Evolutionary conservation across 345 rosid genomes (phyloP).

Genomic region (Citrus sp.): DNA sequence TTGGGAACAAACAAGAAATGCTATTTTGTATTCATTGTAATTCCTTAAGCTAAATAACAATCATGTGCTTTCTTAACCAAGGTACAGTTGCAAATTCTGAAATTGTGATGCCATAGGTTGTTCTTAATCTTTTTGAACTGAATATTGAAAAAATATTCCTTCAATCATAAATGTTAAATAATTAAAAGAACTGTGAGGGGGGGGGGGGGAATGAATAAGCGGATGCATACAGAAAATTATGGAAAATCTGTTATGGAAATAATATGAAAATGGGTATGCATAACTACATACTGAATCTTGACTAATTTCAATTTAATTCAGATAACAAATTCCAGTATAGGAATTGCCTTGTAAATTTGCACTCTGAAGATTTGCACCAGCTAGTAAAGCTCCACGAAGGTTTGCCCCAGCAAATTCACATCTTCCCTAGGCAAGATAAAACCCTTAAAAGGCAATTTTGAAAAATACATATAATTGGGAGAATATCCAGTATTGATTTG

Average conservation of each 20-base stretch:
- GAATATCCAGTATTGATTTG: neutral
- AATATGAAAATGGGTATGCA: neutral
- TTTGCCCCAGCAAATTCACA: constrained; percentile 91
- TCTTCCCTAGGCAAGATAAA: constrained; percentile 59
- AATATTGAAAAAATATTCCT: neutral
- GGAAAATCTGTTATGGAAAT: neutral
- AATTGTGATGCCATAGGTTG: neutral
- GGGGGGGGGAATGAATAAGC: no score
- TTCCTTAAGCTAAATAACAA: neutral
- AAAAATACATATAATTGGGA: neutral
- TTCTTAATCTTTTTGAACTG: neutral
- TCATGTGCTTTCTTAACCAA: neutral
- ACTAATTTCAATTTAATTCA: neutral
- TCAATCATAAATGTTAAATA: neutral
- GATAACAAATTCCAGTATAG: neutral
- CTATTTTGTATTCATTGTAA: no score
- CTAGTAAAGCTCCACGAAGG: constrained; percentile 81
- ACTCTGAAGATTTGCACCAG: constrained; percentile 92
- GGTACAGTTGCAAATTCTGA: neutral
- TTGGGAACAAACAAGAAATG: no score
- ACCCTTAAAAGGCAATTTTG: constrained; percentile 16
- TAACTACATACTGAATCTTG: neutral
- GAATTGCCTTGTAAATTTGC: constrained; percentile 81
- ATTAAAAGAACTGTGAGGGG: neutral
- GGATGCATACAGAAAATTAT: neutral